phyloP scores from a whole-genome alignment of 306 rosid genomes.

The Citrullus colocynthis region DNA sequence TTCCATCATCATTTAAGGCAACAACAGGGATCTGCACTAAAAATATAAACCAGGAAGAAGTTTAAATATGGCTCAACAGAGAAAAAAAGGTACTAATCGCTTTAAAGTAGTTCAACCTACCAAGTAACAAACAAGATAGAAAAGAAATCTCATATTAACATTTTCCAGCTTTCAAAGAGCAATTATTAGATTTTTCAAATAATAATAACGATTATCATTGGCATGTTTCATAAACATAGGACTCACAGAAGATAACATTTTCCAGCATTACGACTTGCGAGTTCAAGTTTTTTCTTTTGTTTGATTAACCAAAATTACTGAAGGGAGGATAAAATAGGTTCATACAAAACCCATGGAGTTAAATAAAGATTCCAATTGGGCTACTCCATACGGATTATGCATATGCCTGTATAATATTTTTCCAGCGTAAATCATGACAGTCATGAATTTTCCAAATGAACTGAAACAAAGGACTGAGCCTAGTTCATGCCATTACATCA shows the following conservation, averaged over 20 bases:
- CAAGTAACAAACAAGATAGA: background rate
- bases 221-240: background rate
- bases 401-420: background rate
- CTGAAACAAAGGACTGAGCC: background rate
- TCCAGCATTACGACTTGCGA: background rate
- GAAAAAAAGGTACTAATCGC: background rate
- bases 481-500: background rate
- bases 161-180: background rate
- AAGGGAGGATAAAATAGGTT: too few relatives aligned
- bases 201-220: background rate
- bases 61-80: background rate
- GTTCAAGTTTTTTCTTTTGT: background rate
- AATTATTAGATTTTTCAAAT: background rate
- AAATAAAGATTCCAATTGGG: too few relatives aligned
- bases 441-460: background rate
- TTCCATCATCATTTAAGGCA: conserved; percentile 68
- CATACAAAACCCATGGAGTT: too few relatives aligned
- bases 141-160: background rate
- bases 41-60: conserved; percentile 3
- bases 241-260: background rate
- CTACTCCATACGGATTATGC: background rate
- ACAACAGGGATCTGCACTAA: conserved; percentile 77
- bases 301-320: too few relatives aligned
- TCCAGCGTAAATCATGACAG: background rate
- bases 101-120: background rate